These are phyloP conservation scores for Davidsoniella virescens DNA, from an alignment of 2,329 filamentous ascomycete species.

Conservation along the genomic window DNA sequence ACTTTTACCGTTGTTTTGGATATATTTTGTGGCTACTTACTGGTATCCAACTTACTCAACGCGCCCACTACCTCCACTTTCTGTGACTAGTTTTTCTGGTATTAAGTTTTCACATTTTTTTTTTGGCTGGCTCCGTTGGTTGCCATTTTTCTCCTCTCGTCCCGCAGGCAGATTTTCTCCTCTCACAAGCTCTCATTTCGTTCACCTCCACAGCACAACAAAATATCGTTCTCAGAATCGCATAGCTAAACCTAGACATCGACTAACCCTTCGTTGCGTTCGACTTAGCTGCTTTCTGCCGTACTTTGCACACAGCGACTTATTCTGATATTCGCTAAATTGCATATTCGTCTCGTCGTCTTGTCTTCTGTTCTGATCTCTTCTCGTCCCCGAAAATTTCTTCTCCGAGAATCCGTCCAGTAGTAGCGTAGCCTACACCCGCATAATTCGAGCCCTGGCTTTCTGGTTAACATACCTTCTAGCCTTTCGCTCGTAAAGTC, in stretches of 20 bases:
- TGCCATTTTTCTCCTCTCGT: slow-evolving; percentile 11
- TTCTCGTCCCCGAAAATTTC: slow-evolving; percentile 12
- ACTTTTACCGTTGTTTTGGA: not conserved
- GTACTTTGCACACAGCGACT: no score
- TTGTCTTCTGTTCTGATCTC: not conserved
- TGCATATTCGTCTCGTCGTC: not conserved
- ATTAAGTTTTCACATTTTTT: slow-evolving; percentile 4
- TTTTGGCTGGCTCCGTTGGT: slow-evolving; percentile 6
- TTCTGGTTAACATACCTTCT: not conserved
- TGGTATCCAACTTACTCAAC: slow-evolving; percentile 2
- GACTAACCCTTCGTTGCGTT: slow-evolving; percentile 6
- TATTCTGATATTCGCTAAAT: not conserved
- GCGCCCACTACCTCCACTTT: slow-evolving; percentile 9
- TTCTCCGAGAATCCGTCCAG: slow-evolving; percentile 11
- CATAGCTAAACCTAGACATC: slow-evolving; percentile 1
- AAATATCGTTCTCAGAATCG: not conserved
- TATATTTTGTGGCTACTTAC: not conserved
- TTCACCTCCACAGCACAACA: slow-evolving; percentile 5
- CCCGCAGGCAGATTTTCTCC: slow-evolving; percentile 10
- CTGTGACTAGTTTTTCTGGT: slow-evolving; percentile 6
- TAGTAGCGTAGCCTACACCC: slow-evolving; percentile 7
- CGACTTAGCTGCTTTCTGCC: not conserved
- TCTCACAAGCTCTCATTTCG: slow-evolving; percentile 9
- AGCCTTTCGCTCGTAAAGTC: slow-evolving; percentile 5
- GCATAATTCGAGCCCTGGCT: slow-evolving; percentile 2